These are phyloP conservation scores for Silene conica DNA, from an alignment of 148 eudicot species.

Conservation along the genomic window DNA sequence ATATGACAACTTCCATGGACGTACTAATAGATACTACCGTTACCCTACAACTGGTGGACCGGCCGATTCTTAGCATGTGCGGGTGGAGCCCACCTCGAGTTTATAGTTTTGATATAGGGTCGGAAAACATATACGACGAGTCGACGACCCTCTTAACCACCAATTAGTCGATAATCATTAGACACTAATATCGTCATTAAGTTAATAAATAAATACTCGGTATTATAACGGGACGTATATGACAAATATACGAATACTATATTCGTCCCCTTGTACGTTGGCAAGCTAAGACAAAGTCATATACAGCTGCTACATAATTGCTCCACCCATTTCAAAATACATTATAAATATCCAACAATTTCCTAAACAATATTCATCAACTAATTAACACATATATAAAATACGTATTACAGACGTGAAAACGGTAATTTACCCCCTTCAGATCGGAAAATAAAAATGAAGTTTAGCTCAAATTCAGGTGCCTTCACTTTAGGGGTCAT, in stretches of 20 bases:
- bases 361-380: conserved; percentile 4
- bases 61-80: too few species aligned
- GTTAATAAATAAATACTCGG: too few species aligned
- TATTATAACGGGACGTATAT: background rate
- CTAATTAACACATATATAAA: background rate
- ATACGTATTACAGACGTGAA: background rate
- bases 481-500: conserved; percentile 32
- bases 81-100: too few species aligned
- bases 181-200: background rate
- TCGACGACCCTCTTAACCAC: background rate
- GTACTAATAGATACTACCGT: too few species aligned
- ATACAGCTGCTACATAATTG: background rate
- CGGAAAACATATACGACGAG: background rate
- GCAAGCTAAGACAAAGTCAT: background rate
- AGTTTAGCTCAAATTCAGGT: conserved; percentile 9
- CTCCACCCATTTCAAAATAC: conserved; percentile 1
- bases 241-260: conserved; percentile 7
- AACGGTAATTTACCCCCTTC: background rate
- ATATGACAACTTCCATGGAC: too few species aligned
- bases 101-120: too few species aligned
- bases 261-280: background rate
- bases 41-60: too few species aligned
- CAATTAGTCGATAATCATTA: background rate
- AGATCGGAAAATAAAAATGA: conserved; percentile 19
- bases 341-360: conserved; percentile 10